phyloP scores from a whole-genome alignment of 495 filamentous ascomycete species.

The Arthonia radiata region DNA sequence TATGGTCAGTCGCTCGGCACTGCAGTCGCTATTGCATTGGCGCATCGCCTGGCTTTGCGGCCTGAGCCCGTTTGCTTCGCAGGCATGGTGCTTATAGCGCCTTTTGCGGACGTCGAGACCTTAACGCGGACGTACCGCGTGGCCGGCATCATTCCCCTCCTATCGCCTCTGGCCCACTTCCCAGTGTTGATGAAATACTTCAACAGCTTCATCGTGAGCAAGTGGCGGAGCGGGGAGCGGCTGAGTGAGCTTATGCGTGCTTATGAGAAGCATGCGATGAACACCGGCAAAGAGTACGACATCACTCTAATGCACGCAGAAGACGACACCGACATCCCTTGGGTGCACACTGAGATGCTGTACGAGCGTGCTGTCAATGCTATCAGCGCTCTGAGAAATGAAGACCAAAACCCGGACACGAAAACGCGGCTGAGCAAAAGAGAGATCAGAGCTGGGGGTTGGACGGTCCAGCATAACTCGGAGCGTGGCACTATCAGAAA shows the following conservation, averaged over 20 bases:
- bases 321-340: slow-evolving; percentile 14
- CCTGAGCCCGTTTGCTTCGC: slow-evolving; percentile 24
- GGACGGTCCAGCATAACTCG: slow-evolving; percentile 21
- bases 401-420: too few species aligned
- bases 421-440: too few species aligned
- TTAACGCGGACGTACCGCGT: slow-evolving; percentile 50
- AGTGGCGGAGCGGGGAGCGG: slow-evolving; percentile 34
- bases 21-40: slow-evolving; percentile 47
- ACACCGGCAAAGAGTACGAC: too few species aligned
- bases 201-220: slow-evolving; percentile 23
- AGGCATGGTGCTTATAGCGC: slow-evolving; percentile 52
- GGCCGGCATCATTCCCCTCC: slow-evolving; percentile 49
- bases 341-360: slow-evolving; percentile 14
- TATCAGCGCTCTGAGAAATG: too few species aligned
- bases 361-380: slow-evolving; percentile 23
- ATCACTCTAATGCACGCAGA: slow-evolving; percentile 14
- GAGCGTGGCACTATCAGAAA: slow-evolving; percentile 20
- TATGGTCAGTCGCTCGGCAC: slow-evolving; percentile 83
- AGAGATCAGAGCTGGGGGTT: slow-evolving; percentile 20
- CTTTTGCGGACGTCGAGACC: slow-evolving; percentile 47
- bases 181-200: slow-evolving; percentile 25
- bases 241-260: too few species aligned
- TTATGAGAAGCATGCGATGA: too few species aligned
- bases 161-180: slow-evolving; percentile 43
- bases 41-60: slow-evolving; percentile 42